phyloP scores from a whole-genome alignment of 2,329 filamentous ascomycete species.

The Lasiodiplodia citricola region DNA sequence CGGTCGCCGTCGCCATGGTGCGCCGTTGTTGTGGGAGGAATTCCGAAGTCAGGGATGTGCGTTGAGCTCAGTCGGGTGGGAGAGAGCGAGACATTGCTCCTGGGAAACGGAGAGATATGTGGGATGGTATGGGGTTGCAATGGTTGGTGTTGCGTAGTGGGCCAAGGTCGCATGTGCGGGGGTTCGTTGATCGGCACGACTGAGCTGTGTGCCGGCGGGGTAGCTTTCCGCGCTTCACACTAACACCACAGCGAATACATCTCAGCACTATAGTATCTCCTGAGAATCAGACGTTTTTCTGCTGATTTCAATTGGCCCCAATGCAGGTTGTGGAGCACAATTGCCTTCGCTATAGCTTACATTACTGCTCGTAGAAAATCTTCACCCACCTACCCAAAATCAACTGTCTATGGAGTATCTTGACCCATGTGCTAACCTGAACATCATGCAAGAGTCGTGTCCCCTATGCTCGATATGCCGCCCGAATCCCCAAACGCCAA shows the following conservation, averaged over 20 bases:
- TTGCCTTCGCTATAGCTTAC: neutral
- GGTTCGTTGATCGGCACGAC: conserved; percentile 2
- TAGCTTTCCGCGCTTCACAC: neutral
- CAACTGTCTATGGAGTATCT: conserved; percentile 14
- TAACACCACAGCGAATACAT: neutral
- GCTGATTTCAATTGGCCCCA: neutral
- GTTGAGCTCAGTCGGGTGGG: conserved; percentile 2
- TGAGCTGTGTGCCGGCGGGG: neutral
- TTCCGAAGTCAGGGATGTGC: neutral
- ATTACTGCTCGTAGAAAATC: neutral
- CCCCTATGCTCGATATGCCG: neutral
- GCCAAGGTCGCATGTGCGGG: conserved; percentile 22
- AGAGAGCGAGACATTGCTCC: neutral
- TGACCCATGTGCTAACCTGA: neutral
- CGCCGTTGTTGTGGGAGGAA: neutral
- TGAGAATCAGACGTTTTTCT: neutral
- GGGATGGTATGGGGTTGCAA: conserved; percentile 2
- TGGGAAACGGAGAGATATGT: neutral
- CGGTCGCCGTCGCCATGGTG: conserved; percentile 1
- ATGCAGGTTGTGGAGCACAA: neutral
- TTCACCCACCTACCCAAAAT: neutral
- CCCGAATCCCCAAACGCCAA: conserved; percentile 6
- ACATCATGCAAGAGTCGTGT: neutral
- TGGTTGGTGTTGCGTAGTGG: conserved; percentile 5
- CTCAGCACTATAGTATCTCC: neutral